A percentile compares a stretch with the other conserved stretches of the same genome.
Conservation (phyloP, 306 rosid species). For the Castanea crenata region DNA sequence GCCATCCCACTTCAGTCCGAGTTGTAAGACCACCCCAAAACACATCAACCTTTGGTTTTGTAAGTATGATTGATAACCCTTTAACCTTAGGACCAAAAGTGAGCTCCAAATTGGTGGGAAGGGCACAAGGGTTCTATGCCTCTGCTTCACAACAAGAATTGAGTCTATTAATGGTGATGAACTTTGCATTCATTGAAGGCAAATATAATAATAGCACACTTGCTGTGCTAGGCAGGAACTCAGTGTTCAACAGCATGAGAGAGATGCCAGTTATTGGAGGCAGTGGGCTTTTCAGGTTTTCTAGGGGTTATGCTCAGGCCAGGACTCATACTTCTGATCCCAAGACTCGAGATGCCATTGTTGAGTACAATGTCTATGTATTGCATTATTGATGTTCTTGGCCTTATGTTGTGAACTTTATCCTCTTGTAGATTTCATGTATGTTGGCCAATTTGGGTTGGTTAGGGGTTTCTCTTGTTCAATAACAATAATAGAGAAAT, state of each 20-base stretch:
- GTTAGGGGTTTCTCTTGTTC: background rate
- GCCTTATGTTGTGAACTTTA: background rate
- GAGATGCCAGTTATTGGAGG: slow-evolving; percentile 33
- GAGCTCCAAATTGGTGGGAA: slow-evolving; percentile 42
- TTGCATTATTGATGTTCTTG: background rate
- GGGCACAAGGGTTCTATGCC: slow-evolving; percentile 27
- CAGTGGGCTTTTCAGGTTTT: slow-evolving; percentile 29
- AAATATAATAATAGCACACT: slow-evolving; percentile 21
- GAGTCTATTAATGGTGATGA: slow-evolving; percentile 16
- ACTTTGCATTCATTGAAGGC: slow-evolving; percentile 15
- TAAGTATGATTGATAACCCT: slow-evolving; percentile 40
- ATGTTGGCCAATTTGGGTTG: background rate
- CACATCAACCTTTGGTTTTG: slow-evolving; percentile 30
- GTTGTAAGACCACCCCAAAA: slow-evolving; percentile 23
- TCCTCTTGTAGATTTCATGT: background rate
- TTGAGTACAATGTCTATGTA: slow-evolving; percentile 25
- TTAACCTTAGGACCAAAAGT: slow-evolving; percentile 39
- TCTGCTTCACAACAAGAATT: slow-evolving; percentile 9
- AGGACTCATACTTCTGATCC: background rate
- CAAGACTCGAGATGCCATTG: background rate
- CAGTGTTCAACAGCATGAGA: background rate
- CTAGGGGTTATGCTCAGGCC: slow-evolving; percentile 20
- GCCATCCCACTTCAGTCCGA: slow-evolving; percentile 26
- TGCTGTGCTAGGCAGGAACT: slow-evolving; percentile 13
- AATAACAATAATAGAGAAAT: no score